phyloP scores from a whole-genome alignment of 2,329 filamentous ascomycete genomes.

The Magnaporthiopsis incrustans region DNA sequence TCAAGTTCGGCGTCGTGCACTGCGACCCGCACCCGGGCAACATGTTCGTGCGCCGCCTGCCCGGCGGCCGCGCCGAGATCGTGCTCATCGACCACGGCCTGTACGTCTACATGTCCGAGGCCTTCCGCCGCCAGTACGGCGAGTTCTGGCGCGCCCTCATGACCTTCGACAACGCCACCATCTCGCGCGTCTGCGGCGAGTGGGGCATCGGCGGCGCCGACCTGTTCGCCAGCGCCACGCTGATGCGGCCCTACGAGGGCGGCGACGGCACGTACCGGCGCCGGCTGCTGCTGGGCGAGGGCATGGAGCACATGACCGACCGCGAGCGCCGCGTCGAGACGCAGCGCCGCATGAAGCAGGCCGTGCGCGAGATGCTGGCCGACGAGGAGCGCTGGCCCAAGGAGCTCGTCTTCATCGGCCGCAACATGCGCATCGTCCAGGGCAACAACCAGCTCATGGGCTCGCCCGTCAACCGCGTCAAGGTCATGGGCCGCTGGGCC shows the following conservation, averaged over 20 bases:
- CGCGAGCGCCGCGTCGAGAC: conserved; percentile 80
- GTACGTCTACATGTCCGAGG: conserved; percentile 81
- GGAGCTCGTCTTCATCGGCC: conserved; percentile 84
- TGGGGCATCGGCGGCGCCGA: conserved; percentile 91
- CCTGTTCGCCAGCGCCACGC: conserved; percentile 82
- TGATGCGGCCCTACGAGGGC: conserved; percentile 85
- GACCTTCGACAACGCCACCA: conserved; percentile 82
- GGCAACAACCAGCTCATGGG: conserved; percentile 88
- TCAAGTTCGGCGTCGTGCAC: conserved; percentile 91
- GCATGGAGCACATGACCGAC: conserved; percentile 44
- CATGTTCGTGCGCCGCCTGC: conserved; percentile 84
- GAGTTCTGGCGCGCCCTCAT: conserved; percentile 90
- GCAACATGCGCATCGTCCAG: conserved; percentile 88
- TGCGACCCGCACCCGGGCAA: conserved; percentile 97
- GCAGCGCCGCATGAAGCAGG: conserved; percentile 76
- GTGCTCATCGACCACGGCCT: conserved; percentile 96
- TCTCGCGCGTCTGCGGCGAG: conserved; percentile 59
- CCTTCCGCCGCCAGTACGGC: conserved; percentile 79
- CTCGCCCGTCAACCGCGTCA: conserved; percentile 83
- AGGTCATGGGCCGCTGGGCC: conserved; percentile 90
- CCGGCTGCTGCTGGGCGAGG: conserved; percentile 55
- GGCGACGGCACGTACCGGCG: conserved; percentile 61
- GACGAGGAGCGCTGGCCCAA: conserved; percentile 86
- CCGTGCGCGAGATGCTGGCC: conserved; percentile 58
- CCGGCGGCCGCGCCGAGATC: conserved; percentile 75